phyloP scores from a whole-genome alignment of 2,329 filamentous ascomycete species.

The Diaporthe capsici region DNA sequence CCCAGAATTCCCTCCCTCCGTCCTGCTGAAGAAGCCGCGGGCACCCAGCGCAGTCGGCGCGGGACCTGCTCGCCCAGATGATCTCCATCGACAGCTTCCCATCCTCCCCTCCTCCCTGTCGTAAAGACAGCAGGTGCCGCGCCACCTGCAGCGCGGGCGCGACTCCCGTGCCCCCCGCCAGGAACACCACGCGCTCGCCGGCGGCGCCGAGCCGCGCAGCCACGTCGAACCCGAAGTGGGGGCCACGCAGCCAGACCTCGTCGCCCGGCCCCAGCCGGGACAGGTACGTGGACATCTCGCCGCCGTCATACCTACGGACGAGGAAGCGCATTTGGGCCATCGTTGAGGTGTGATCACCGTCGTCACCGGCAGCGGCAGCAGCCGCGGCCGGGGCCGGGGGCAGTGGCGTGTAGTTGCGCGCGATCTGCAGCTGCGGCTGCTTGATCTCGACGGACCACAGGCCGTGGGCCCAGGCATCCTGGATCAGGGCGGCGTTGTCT shows the following conservation, averaged over 20 bases:
- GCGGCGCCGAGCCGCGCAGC: conserved; percentile 50
- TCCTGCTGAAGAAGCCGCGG: conserved; percentile 2
- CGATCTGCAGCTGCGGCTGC: conserved; percentile 94
- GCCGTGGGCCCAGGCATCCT: conserved; percentile 70
- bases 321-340: conserved; percentile 73
- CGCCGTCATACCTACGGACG: conserved; percentile 82
- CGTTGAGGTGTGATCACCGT: conserved; percentile 52
- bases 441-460: conserved; percentile 94
- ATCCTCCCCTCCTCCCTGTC: conserved; percentile 40
- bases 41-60: conserved; percentile 76
- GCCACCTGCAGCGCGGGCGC: conserved; percentile 89
- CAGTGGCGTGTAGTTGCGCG: conserved; percentile 90
- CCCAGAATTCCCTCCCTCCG: conserved; percentile 10
- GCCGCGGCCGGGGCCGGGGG: conserved; percentile 62
- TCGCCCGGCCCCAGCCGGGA: conserved; percentile 73
- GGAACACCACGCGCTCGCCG: conserved; percentile 75
- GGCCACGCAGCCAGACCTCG: conserved; percentile 82
- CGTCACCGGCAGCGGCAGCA: conserved; percentile 36
- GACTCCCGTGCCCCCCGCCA: conserved; percentile 94
- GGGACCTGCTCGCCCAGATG: conserved; percentile 83
- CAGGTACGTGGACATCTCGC: conserved; percentile 90
- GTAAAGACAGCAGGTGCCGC: conserved; percentile 66
- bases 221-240: conserved; percentile 77
- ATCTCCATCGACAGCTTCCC: conserved; percentile 72
- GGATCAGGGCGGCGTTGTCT: conserved; percentile 47